Evolutionary conservation across 1,139 yeast genomes (phyloP).

Genomic region (Saccharomyces hybrid): DNA sequence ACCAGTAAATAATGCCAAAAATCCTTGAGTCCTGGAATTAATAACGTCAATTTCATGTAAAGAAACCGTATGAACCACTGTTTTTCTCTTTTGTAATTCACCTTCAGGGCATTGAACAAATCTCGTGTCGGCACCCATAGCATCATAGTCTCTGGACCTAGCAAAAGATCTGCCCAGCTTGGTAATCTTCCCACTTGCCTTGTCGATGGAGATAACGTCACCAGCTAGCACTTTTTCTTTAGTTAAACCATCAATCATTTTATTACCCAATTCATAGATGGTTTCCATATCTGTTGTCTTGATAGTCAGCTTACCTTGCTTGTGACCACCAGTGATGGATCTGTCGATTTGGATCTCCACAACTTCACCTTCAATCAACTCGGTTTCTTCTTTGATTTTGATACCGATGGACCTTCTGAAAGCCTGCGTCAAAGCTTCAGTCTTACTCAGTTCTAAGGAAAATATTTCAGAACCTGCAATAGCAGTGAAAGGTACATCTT

Average conservation of each 20-base stretch:
- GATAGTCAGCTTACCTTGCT: constrained; percentile 94
- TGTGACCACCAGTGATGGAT: constrained; percentile 93
- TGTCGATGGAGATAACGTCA: constrained; percentile 91
- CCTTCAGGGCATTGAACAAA: constrained; percentile 99
- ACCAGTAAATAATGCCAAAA: constrained; percentile 89
- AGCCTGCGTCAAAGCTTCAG: constrained; percentile 93
- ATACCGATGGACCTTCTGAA: constrained; percentile 94
- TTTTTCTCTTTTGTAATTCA: constrained; percentile 89
- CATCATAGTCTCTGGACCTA: constrained; percentile 95
- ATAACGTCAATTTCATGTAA: constrained; percentile 97
- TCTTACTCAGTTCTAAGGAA: constrained; percentile 84
- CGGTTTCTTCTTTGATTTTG: constrained; percentile 92
- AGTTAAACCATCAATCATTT: constrained; percentile 93
- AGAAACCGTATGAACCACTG: constrained; percentile 92
- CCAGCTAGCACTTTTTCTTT: constrained; percentile 96
- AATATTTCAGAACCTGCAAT: constrained; percentile 91
- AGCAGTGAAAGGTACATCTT: constrained; percentile 92
- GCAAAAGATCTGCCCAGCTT: constrained; percentile 93
- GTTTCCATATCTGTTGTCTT: constrained; percentile 99
- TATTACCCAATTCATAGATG: constrained; percentile 90
- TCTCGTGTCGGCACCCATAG: constrained; percentile 97
- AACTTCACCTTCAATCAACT: constrained; percentile 96
- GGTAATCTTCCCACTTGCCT: constrained; percentile 88
- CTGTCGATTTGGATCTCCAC: constrained; percentile 97
- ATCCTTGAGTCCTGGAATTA: constrained; percentile 96